Base-by-base conservation (phyloP, 805 yeast genomes). In the Cyberlindnera xylosilytica region DNA sequence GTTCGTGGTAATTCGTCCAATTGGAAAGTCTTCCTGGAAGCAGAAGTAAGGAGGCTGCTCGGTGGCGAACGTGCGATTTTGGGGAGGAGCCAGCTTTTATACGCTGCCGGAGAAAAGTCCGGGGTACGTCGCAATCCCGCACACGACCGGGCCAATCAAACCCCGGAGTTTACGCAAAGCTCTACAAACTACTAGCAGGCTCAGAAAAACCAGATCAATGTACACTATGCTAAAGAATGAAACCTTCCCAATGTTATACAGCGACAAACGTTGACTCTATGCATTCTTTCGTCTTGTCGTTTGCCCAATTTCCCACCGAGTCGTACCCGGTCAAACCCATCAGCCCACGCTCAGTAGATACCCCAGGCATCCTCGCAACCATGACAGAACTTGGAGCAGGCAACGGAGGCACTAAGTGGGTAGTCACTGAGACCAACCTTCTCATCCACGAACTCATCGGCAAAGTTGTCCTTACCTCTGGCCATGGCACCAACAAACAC, bases 401-500 rank as follows among this genome's bases (percentile, higher is more conserved):
- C 98, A 43, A 93, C 97, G 11, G 97, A 89, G 3, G 99, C 99
- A 41, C 96, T 86, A 49, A 93, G 75, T 39, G 99, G 96, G 64
- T 90, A 93, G 58, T 91, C 89, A 27, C 97, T 88, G 44, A 93
- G 81, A 55, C 97, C 97, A 46, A 93, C 84, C 61, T 91, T 93
- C 65, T 93, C 98, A 63, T 93, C 98, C 34, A 91, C 96, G 60
- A 65, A 91, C 65, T 90, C 98, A 64, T 93, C 99, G 19, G 99
- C 99, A 66, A 93, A 93, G 55, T 81, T 89, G 66, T 93, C 99
- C 62, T 84, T 85, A 60, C 99, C 99, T 65, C 97, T 82, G 17
- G 99, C 99, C 97, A 93, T 93, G 36, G 99, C 96, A 61, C 99
- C 99, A 36, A 93, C 97, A 65, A 93, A 93, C 20, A 93, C 97